A percentile compares a stretch with the other conserved stretches of the same genome.
Conservation (phyloP, 2,329 filamentous ascomycete species). For the Colletotrichum euphorbiae region DNA sequence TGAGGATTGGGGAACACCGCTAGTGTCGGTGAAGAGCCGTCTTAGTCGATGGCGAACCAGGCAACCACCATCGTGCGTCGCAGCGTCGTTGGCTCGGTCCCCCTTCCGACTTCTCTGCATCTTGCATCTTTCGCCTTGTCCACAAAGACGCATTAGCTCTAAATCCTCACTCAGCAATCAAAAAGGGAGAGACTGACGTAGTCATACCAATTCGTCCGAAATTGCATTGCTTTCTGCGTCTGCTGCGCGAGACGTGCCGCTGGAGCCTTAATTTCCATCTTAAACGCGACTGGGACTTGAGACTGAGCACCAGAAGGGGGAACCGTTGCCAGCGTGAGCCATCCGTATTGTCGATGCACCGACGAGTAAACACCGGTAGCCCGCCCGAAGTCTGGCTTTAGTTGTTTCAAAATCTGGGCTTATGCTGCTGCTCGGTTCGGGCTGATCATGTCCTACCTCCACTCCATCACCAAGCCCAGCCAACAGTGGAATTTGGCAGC, state of each 20-base stretch:
- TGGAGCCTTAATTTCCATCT: neutral
- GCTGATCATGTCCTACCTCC: constrained; percentile 26
- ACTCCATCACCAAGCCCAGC: constrained; percentile 6
- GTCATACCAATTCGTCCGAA: constrained; percentile 5
- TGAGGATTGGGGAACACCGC: constrained; percentile 38
- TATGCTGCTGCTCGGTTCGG: constrained; percentile 34
- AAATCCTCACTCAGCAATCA: neutral
- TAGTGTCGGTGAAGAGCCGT: constrained; percentile 29
- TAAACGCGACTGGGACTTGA: neutral
- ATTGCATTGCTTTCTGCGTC: neutral
- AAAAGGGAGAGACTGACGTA: constrained; percentile 1
- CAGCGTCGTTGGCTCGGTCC: constrained; percentile 30
- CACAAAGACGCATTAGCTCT: neutral
- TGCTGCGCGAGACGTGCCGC: constrained; percentile 2
- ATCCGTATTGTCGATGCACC: constrained; percentile 12
- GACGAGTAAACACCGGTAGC: constrained; percentile 3
- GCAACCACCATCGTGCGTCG: constrained; percentile 21
- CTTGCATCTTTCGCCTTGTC: too few species aligned
- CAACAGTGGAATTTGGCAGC: constrained; percentile 14
- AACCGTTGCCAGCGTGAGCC: neutral
- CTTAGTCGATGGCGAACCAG: constrained; percentile 14
- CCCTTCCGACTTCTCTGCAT: neutral
- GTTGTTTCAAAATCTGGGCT: constrained; percentile 38
- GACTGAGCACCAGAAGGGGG: neutral
- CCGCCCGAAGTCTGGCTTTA: neutral